Base-by-base conservation (phyloP, 2,329 filamentous ascomycete genomes). In the Exophiala oligosperma region DNA sequence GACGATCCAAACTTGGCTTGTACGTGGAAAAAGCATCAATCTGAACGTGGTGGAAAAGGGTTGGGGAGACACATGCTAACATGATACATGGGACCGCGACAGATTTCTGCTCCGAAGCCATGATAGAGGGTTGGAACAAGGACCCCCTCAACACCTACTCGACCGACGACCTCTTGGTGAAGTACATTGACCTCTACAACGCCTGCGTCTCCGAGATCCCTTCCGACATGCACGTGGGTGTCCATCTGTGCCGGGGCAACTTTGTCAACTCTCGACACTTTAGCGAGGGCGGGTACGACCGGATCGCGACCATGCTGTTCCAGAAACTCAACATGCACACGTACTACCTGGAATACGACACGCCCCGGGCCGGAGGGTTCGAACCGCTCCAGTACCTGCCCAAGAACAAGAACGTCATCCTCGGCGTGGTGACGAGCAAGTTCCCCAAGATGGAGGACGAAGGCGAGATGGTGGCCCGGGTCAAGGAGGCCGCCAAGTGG, bases 131-230 rank as follows among this genome's bases (percentile, higher is more conserved):
- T 4, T 88, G 84, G 83, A 79, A 80, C 35, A 81, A 81, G 14
- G 87, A 89, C 70, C 74, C 79, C 52, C 79, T 83, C 65, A 89
- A 90, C 69, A 81, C 80, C 51, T 83, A 84, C 69, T 81, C 83
- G 0, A 81, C 86, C 2, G 85, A 88, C 46, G 83, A 85, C 65
- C 84, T 89, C 32, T 80, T 90, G 5, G 85, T 88, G 63, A 81
- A 84, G 7, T 90, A 90, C 73, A 87, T 90, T 68, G 75, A 79
- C 52, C 82, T 89, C 61, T 90, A 90, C 78, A 90, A 90, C 70
- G 84, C 86, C 68, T 84, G 79, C 65, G 78, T 89, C 68, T 75
- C 77, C 65, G 79, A 81, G 65, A 74, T 82, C 1, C 85, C 87
- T 0, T 68, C 76, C 1, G 86, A 90, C 68, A 83, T 90, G 78